Conservation (phyloP, 1,139 yeast genomes). For the Sugiyamaella xylanicola region DNA sequence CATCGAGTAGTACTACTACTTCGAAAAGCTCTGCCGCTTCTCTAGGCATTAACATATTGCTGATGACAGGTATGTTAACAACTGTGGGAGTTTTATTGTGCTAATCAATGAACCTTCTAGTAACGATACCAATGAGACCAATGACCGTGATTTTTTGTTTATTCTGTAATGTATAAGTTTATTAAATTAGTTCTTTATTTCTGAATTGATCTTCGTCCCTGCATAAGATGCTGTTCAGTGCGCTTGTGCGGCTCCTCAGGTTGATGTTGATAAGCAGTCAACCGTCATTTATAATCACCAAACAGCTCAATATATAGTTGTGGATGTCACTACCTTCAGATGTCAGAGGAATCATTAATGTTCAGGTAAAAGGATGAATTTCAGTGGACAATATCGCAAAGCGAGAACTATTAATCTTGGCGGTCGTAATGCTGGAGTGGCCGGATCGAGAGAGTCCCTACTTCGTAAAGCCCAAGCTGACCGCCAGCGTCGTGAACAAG, state of each 20-base stretch:
- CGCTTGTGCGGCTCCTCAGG: background rate
- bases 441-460: conserved; percentile 42
- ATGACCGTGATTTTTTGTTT: background rate
- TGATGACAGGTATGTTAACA: background rate
- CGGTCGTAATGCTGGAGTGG: conserved; percentile 45
- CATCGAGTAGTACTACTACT: conserved; percentile 15
- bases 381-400: conserved; percentile 43
- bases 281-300: too few species aligned
- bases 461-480: conserved; percentile 66
- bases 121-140: conserved; percentile 11
- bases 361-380: conserved; percentile 35
- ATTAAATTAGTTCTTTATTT: background rate
- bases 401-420: conserved; percentile 74
- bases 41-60: background rate
- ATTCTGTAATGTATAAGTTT: background rate
- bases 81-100: conserved; percentile 1
- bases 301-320: too few species aligned
- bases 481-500: conserved; percentile 64
- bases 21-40: conserved; percentile 7
- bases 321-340: too few species aligned
- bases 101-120: background rate
- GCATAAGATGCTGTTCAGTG: background rate
- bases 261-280: background rate
- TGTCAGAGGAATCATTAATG: background rate
- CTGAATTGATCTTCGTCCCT: background rate